Evolutionary conservation across 73 alveolate genomes (phyloP).

Genomic region (Blepharisma stoltei): DNA sequence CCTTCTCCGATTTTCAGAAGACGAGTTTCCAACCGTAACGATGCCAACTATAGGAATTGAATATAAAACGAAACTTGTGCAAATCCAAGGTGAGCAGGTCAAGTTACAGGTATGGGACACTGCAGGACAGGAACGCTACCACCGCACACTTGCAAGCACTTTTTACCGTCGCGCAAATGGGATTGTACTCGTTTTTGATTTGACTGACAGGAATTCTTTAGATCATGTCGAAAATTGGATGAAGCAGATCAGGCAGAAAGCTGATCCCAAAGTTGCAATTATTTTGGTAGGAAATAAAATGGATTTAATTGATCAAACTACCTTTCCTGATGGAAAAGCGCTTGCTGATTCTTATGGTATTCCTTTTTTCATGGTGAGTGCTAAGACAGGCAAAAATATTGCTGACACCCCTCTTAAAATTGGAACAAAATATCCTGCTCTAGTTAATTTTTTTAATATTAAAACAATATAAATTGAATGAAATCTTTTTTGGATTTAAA

Average conservation of each 20-base stretch:
- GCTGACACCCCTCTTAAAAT: too few species aligned
- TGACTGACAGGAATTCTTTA: conserved; percentile 32
- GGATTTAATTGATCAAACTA: conserved; percentile 10
- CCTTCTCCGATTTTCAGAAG: conserved; percentile 31
- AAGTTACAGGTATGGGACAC: conserved; percentile 53
- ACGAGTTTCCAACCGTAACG: not conserved
- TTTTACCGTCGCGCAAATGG: conserved; percentile 48
- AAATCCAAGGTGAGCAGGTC: conserved; percentile 14
- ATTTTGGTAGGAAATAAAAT: conserved; percentile 13
- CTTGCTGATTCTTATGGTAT: conserved; percentile 26
- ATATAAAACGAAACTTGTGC: conserved; percentile 24
- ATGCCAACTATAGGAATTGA: conserved; percentile 53
- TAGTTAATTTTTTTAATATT: too few species aligned
- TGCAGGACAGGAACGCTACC: conserved; percentile 57
- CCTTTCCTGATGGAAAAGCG: not conserved
- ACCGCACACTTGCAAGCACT: conserved; percentile 37
- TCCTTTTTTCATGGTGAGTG: conserved; percentile 17
- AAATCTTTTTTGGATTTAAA: too few species aligned
- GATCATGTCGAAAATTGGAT: conserved; percentile 29
- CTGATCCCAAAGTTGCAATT: not conserved
- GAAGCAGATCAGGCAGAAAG: conserved; percentile 20
- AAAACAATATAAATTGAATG: too few species aligned
- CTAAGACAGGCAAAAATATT: not conserved
- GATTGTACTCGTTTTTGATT: conserved; percentile 39
- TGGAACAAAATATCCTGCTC: too few species aligned